Conservation (phyloP, 2,329 filamentous ascomycete genomes). For the Chaetomium olivaceum region DNA sequence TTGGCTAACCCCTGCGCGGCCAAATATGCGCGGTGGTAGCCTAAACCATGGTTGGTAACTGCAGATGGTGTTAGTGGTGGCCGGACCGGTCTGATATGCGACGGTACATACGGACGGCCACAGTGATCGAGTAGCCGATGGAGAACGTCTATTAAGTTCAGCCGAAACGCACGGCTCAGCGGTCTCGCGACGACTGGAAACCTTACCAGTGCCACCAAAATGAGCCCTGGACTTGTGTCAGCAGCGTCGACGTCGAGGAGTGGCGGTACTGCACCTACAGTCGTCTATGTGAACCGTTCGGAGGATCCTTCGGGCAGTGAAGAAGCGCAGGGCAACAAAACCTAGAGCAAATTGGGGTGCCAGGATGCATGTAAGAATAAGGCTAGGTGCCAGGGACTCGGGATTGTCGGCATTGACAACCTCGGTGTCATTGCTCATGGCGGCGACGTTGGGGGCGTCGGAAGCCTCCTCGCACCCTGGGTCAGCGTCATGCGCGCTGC, state of each 20-base stretch:
- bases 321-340: constrained; percentile 27
- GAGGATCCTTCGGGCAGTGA: constrained; percentile 25
- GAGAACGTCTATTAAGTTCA: not conserved
- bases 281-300: constrained; percentile 20
- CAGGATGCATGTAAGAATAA: constrained; percentile 19
- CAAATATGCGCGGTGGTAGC: not conserved
- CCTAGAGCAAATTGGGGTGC: constrained; percentile 20
- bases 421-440: not conserved
- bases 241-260: not conserved
- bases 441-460: not conserved
- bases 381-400: not conserved
- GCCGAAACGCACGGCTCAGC: not conserved
- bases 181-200: not conserved
- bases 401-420: not conserved
- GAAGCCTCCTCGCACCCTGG: not conserved
- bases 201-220: constrained; percentile 24
- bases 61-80: not conserved
- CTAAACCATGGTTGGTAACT: not conserved
- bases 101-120: not conserved
- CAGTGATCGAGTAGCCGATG: constrained; percentile 3
- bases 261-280: constrained; percentile 15
- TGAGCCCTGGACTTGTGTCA: constrained; percentile 25
- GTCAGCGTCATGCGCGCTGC: not conserved
- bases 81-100: not conserved
- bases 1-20: not conserved